phyloP scores from a whole-genome alignment of 805 yeast genomes.

The Tetrapisispora nanseiensis region DNA sequence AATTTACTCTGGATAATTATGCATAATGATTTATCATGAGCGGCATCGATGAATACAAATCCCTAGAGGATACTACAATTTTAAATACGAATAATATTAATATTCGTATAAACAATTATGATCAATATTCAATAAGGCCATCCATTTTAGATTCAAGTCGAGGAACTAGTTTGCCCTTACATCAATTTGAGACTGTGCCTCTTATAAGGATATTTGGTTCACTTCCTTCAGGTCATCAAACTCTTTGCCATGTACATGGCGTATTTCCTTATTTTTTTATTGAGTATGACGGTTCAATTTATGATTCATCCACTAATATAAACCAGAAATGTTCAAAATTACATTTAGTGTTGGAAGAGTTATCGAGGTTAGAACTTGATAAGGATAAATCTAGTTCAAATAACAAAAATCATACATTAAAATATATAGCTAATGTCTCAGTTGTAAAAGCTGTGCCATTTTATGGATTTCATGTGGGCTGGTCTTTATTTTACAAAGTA shows the following conservation, averaged over 20 bases:
- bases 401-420: conserved; percentile 11
- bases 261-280: conserved; percentile 73
- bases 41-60: background rate
- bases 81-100: conserved; percentile 20
- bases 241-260: conserved; percentile 70
- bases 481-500: conserved; percentile 57
- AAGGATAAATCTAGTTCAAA: conserved; percentile 1
- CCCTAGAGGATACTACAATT: background rate
- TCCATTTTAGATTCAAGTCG: conserved; percentile 41
- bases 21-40: background rate
- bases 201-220: conserved; percentile 70
- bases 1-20: too few species aligned
- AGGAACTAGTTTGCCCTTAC: conserved; percentile 27
- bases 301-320: conserved; percentile 19
- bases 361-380: background rate
- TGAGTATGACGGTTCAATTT: conserved; percentile 39
- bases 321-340: conserved; percentile 32
- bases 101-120: conserved; percentile 54
- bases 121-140: conserved; percentile 54
- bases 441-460: conserved; percentile 70
- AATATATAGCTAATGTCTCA: conserved; percentile 48
- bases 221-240: conserved; percentile 48
- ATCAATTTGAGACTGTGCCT: conserved; percentile 48
- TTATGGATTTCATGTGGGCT: conserved; percentile 72
- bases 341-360: conserved; percentile 36